These are phyloP conservation scores for Geoglossum cookeanum DNA, from an alignment of 2,329 filamentous ascomycete species.

Conservation along the genomic window DNA sequence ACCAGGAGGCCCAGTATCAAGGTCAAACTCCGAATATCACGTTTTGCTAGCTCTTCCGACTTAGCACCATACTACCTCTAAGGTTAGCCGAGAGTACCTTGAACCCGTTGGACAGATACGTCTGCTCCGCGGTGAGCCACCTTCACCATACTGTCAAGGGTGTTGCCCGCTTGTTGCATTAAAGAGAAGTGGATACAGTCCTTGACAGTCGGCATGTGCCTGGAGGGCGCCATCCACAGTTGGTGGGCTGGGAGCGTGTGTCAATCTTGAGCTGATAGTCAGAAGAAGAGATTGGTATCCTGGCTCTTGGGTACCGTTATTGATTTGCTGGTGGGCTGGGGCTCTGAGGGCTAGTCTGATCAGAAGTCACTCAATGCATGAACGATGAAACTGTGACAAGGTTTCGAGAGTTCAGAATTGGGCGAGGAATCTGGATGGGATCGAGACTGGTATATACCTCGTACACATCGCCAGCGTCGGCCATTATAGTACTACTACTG, in stretches of 20 bases:
- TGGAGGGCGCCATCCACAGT: not conserved
- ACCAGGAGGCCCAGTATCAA: not conserved
- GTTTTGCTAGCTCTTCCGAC: not conserved
- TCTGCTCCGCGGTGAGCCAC: not conserved
- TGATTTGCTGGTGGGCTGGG: not conserved
- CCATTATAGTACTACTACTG: constrained; percentile 28
- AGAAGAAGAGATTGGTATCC: not conserved
- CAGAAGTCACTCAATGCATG: not conserved
- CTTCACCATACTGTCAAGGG: not conserved
- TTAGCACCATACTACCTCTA: not conserved
- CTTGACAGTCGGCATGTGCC: not conserved
- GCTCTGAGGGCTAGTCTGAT: not conserved
- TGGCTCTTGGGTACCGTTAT: not conserved
- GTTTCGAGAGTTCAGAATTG: not conserved
- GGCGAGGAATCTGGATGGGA: not conserved
- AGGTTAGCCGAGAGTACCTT: not conserved
- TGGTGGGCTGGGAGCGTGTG: not conserved
- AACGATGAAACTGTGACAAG: not conserved
- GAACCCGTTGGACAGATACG: not conserved
- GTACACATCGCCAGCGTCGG: constrained; percentile 15
- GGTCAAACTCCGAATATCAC: not conserved
- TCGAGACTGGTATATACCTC: constrained; percentile 7
- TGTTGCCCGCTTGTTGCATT: not conserved
- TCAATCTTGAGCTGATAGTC: not conserved
- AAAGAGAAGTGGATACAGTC: not conserved